Base-by-base conservation (phyloP, 768 basidiomycete genomes). In the Chalciporus sphaerocephalus region DNA sequence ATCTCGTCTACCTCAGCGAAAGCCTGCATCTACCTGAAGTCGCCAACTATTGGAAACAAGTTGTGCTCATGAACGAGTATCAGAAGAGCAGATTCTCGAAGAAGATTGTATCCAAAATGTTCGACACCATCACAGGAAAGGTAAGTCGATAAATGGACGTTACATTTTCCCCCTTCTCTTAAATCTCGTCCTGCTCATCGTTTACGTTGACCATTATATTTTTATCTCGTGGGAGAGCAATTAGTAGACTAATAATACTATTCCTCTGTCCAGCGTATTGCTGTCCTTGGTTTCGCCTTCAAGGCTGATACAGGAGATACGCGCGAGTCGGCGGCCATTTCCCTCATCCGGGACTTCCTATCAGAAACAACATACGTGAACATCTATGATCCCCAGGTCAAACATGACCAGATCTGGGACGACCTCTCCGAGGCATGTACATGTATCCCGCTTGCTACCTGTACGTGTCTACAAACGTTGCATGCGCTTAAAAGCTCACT, bases 261-360 rank as follows among this genome's bases (percentile, higher is more conserved):
- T 5, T 15, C 25, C 22, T 47, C 54, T 37, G 24, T 23, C 32
- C 64, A 85, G 92, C 83, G 83, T 60, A 94, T 99, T 59, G 91
- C 96, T 35, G 89, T 99, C 37, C 83, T 99, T 34, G 95, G 95
- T 10, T 99, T 97, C 67, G 96, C 95, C 4, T 97, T 97, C 84
- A 97, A 97, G 75, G 95, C 96, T 34, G 94, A 98, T 67, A 99
- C 96, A 11, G 96, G 96, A 49, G 96, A 99, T 66, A 99, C 96
- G 30, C 92, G 96, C 66, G 96, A 98, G 73, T 94, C 92, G 3
- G 85, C 96, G 22, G 81, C 96, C 15, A 97, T 97, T 69, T 87
- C 91, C 23, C 81, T 99, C 54, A 85, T 95, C 71, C 85, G 83
- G 56, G 85, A 97, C 74, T 99, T 99, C 82, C 78, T 83, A 56